Conservation (phyloP, 345 rosid genomes). For the Cardamine occulta region DNA sequence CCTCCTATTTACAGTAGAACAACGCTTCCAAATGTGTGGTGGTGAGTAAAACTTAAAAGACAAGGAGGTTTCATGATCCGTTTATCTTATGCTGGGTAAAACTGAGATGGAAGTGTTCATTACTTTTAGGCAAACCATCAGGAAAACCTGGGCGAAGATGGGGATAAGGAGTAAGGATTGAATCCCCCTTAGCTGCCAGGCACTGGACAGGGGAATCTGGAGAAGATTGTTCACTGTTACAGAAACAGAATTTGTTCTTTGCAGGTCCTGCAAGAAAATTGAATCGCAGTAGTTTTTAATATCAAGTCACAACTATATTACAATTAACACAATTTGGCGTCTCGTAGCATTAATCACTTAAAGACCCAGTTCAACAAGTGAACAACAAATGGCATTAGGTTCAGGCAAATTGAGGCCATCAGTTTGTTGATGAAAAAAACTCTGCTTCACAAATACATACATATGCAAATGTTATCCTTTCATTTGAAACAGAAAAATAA, state of each 20-base stretch:
- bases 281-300: neutral
- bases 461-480: neutral
- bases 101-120: conserved; percentile 1
- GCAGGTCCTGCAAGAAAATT: conserved; percentile 67
- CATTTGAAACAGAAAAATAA: neutral
- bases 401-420: neutral
- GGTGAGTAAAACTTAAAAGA: conserved; percentile 2
- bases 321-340: neutral
- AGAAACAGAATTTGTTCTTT: conserved; percentile 70
- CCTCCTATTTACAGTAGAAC: conserved; percentile 44
- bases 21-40: conserved; percentile 37
- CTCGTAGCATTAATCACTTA: neutral
- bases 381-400: neutral
- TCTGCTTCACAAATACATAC: neutral
- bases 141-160: too few species aligned
- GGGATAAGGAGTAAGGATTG: too few species aligned
- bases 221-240: conserved; percentile 89
- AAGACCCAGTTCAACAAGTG: neutral
- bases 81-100: neutral
- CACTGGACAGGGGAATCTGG: conserved; percentile 44
- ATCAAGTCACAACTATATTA: neutral
- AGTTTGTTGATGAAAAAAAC: neutral
- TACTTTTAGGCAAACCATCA: conserved; percentile 37
- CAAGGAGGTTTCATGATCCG: conserved; percentile 3
- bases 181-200: too few species aligned